Percentiles rank a stretch among this genome's conserved stretches.
These are phyloP conservation scores for Plectosphaerella plurivora DNA, from an alignment of 2,329 filamentous ascomycete species.

Conservation along the genomic window DNA sequence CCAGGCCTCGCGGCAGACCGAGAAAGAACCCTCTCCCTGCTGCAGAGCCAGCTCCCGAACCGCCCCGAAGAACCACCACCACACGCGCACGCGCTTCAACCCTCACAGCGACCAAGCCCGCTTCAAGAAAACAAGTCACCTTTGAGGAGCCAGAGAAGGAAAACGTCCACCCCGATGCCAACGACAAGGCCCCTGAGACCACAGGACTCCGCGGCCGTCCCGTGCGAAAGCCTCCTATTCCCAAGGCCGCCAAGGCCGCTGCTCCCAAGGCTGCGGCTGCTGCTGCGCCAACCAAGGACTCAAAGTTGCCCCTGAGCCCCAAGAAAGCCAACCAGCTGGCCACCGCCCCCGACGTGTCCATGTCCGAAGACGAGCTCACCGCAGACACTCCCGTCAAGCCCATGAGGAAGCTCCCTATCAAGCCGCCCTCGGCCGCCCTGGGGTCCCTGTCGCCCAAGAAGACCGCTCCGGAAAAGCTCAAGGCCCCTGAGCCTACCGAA, in stretches of 20 bases:
- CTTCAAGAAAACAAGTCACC: slow-evolving; percentile 56
- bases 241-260: slow-evolving; percentile 18
- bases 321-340: slow-evolving; percentile 60
- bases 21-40: slow-evolving; percentile 29
- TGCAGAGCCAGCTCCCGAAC: slow-evolving; percentile 16
- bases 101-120: slow-evolving; percentile 32
- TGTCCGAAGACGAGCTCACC: slow-evolving; percentile 57
- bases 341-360: slow-evolving; percentile 39
- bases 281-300: slow-evolving; percentile 25
- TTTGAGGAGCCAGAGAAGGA: slow-evolving; percentile 64
- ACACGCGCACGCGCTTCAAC: slow-evolving; percentile 19
- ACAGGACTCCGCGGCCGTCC: slow-evolving; percentile 34
- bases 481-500: neutral
- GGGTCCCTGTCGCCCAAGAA: slow-evolving; percentile 16
- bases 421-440: slow-evolving; percentile 32
- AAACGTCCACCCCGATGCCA: slow-evolving; percentile 44
- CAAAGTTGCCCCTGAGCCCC: slow-evolving; percentile 54
- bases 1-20: slow-evolving; percentile 31
- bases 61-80: slow-evolving; percentile 14
- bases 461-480: slow-evolving; percentile 12
- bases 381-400: slow-evolving; percentile 45
- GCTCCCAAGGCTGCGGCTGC: slow-evolving; percentile 18
- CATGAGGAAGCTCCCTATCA: slow-evolving; percentile 52
- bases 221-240: slow-evolving; percentile 39
- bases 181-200: slow-evolving; percentile 17